These are phyloP conservation scores for Clavariopsis aquatica DNA, from an alignment of 495 filamentous ascomycete species.

Conservation along the genomic window DNA sequence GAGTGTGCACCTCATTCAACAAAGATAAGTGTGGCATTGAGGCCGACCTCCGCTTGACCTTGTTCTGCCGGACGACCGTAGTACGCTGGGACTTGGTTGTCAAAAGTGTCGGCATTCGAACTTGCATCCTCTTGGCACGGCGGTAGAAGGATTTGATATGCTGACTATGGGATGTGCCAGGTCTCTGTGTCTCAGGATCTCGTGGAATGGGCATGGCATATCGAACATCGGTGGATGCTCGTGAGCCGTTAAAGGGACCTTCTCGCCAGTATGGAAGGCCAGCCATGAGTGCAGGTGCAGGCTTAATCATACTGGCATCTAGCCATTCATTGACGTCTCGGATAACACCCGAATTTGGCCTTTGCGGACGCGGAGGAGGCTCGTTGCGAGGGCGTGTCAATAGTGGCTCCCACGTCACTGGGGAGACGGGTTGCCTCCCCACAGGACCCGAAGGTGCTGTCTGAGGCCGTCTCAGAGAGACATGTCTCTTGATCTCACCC, in stretches of 20 bases:
- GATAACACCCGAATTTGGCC: constrained; percentile 29
- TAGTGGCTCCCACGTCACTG: not conserved
- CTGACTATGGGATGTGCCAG: constrained; percentile 1
- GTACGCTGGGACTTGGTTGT: constrained; percentile 12
- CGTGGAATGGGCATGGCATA: constrained; percentile 30
- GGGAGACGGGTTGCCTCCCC: not conserved
- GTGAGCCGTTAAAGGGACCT: not conserved
- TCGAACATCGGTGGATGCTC: constrained; percentile 14
- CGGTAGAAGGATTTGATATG: constrained; percentile 29
- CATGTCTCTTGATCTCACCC: not conserved
- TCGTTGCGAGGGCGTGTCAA: constrained; percentile 5
- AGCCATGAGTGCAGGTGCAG: constrained; percentile 25
- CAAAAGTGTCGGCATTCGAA: constrained; percentile 29
- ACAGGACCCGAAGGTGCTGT: constrained; percentile 21
- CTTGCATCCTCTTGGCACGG: constrained; percentile 25
- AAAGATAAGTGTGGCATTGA: constrained; percentile 26
- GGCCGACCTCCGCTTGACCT: constrained; percentile 12
- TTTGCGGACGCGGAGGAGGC: constrained; percentile 25
- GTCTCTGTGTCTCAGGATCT: constrained; percentile 1
- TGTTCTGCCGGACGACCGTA: constrained; percentile 10
- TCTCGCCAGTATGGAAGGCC: constrained; percentile 35
- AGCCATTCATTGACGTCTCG: constrained; percentile 36
- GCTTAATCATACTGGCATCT: constrained; percentile 29
- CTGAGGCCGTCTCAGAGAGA: constrained; percentile 4
- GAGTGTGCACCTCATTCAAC: not conserved